Base-by-base conservation (phyloP, 257 asterid species). In the Solanum sitiens region DNA sequence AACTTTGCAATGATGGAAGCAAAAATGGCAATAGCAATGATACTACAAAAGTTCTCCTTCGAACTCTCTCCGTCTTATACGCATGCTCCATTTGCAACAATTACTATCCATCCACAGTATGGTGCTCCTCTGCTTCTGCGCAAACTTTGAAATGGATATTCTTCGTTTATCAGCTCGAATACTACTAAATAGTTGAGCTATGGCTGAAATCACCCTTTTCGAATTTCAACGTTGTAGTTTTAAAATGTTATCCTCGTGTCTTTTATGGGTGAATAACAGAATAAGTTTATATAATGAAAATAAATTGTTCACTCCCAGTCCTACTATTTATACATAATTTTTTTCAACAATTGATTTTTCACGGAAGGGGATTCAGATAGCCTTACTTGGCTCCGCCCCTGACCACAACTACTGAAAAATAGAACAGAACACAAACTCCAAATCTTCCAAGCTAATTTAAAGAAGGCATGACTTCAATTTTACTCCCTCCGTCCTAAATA, bases 1-100 rank as follows among this genome's bases (percentile, higher is more conserved):
- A 87, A 88, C 77, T 91, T 89, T 72, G 71, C 93, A 3, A 79
- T 89, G 89, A 9, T 91, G 23, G 93, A 91, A 84, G 91, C 89
- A 11, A 91, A 88, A 80, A 6, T 86, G 83, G 89, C 91, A 3
- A 6, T 91, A 72, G 56, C 91, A 59, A 86, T 89, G 93, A 89
- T 91, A 47, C 87, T 91, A 25, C 92, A 89, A 30, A 75, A 83
- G 4, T 91, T 89, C 67, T 86, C 89, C 35, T 89, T 67, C 0
- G 35, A 67, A 35, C 89, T 91, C 21, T 89, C 92, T 1, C 88
- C 88, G 18, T 91, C 91, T 9, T 91, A 91, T 16, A 25, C 89
- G 40, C 92, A 91, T 89, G 90, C 89, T 39, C 92, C 92, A 14
- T 47, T 63, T 7, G 20, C 77, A 1, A 30, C 87, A 18, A 15